Evolutionary conservation across 1,284 basidiomycete genomes (phyloP).

Genomic region (Pseudozyma sp.): DNA sequence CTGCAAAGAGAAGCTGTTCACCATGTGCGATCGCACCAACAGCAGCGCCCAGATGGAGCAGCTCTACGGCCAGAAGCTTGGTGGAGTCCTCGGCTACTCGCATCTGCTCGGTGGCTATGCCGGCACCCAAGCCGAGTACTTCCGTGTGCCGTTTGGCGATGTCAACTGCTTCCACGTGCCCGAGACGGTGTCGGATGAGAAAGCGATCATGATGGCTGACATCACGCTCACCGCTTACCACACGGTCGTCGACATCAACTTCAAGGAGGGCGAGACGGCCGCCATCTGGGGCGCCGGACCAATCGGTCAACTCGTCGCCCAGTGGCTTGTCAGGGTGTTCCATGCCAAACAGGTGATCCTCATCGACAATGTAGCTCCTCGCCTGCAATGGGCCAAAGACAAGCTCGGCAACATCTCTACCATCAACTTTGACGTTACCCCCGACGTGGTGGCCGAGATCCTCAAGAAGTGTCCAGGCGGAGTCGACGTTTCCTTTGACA

Average conservation of each 20-base stretch:
- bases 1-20: conserved; percentile 79
- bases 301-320: conserved; percentile 75
- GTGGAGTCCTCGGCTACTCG: conserved; percentile 71
- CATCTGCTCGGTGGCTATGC: conserved; percentile 81
- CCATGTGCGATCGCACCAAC: conserved; percentile 80
- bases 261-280: conserved; percentile 77
- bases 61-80: conserved; percentile 74
- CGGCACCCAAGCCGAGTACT: conserved; percentile 75
- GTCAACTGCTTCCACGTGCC: conserved; percentile 80
- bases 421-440: conserved; percentile 74
- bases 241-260: conserved; percentile 77
- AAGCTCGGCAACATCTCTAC: conserved; percentile 74
- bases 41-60: conserved; percentile 75
- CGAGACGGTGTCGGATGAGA: conserved; percentile 59
- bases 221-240: conserved; percentile 82
- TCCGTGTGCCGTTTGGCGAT: conserved; percentile 77
- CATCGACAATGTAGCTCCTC: conserved; percentile 76
- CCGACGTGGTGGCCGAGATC: conserved; percentile 75
- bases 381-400: conserved; percentile 75
- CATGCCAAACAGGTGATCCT: conserved; percentile 79
- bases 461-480: conserved; percentile 74
- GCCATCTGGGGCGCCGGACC: conserved; percentile 77
- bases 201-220: conserved; percentile 77
- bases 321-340: conserved; percentile 76
- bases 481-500: conserved; percentile 50